Evolutionary conservation across 1,284 basidiomycete species (phyloP).

Genomic region (Ganoderma lucidum): DNA sequence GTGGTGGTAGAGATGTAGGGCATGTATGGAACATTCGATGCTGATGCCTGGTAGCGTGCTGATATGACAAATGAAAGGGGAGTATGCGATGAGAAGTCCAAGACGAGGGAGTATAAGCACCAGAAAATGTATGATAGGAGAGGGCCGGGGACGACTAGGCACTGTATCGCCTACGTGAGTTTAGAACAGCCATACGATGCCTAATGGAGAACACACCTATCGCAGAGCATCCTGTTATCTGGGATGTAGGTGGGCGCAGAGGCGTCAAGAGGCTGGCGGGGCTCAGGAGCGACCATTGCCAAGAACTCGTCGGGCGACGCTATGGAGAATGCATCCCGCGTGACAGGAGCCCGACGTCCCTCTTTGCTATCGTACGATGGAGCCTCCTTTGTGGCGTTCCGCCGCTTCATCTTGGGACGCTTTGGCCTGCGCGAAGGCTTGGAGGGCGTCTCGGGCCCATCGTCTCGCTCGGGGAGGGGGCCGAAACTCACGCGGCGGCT

Average conservation of each 20-base stretch:
- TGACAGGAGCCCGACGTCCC: background rate
- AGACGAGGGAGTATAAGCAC: background rate
- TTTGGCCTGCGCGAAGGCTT: slow-evolving; percentile 5
- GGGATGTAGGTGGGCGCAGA: background rate
- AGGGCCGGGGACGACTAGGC: background rate
- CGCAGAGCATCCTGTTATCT: background rate
- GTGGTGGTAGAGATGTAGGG: background rate
- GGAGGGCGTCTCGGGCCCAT: background rate
- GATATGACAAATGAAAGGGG: background rate
- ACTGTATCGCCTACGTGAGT: background rate
- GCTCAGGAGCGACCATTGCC: slow-evolving; percentile 1
- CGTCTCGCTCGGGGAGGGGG: background rate
- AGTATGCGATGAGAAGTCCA: background rate
- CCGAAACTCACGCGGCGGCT: slow-evolving; percentile 1
- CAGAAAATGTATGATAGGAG: background rate
- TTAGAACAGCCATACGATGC: background rate
- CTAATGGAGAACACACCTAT: background rate
- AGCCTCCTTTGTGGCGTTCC: background rate
- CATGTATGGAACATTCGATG: background rate
- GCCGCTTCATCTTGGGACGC: background rate
- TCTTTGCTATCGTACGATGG: background rate
- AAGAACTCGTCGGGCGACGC: slow-evolving; percentile 1
- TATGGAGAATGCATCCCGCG: background rate
- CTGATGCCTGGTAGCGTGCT: background rate
- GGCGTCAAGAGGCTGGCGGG: too few relatives aligned